phyloP scores from a whole-genome alignment of 495 filamentous ascomycete genomes.

The Jackrogersella minutella region DNA sequence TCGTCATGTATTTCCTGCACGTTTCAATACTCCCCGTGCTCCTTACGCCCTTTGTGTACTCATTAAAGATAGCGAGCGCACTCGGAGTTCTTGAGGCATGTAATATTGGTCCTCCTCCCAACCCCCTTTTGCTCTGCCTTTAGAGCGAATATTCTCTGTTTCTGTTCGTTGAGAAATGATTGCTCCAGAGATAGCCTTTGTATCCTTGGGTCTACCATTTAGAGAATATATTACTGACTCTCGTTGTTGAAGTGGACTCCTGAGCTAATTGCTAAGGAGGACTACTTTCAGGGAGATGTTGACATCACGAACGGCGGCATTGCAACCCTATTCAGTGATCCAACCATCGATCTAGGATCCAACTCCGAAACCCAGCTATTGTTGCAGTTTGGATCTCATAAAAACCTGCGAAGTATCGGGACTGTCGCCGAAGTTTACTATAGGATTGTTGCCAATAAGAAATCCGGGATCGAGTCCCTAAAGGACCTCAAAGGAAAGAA shows the following conservation, averaged over 20 bases:
- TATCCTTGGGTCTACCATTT: too few relatives aligned
- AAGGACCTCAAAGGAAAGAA: constrained; percentile 54
- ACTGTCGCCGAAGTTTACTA: constrained; percentile 53
- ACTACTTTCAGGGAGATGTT: constrained; percentile 44
- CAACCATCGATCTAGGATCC: constrained; percentile 42
- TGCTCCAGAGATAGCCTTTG: too few relatives aligned
- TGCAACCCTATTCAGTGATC: constrained; percentile 42
- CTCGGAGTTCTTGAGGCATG: constrained; percentile 43
- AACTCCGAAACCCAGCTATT: constrained; percentile 60
- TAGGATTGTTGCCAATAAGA: constrained; percentile 55
- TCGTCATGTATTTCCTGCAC: too few relatives aligned
- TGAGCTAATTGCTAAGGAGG: constrained; percentile 41
- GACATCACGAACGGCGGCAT: constrained; percentile 45
- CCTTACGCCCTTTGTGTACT: background rate
- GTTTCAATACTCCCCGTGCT: too few relatives aligned
- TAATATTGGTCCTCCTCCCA: too few relatives aligned
- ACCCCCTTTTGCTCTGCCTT: too few relatives aligned
- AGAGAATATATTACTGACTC: too few relatives aligned
- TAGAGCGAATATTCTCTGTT: too few relatives aligned
- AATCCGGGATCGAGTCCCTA: constrained; percentile 41
- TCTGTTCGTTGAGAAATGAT: too few relatives aligned
- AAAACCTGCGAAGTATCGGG: constrained; percentile 54
- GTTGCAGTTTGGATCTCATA: constrained; percentile 47
- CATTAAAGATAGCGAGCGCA: constrained; percentile 43
- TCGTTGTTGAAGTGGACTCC: too few relatives aligned